These are phyloP conservation scores for Penicillium sp. DNA, from an alignment of 2,329 filamentous ascomycete species.

Conservation along the genomic window DNA sequence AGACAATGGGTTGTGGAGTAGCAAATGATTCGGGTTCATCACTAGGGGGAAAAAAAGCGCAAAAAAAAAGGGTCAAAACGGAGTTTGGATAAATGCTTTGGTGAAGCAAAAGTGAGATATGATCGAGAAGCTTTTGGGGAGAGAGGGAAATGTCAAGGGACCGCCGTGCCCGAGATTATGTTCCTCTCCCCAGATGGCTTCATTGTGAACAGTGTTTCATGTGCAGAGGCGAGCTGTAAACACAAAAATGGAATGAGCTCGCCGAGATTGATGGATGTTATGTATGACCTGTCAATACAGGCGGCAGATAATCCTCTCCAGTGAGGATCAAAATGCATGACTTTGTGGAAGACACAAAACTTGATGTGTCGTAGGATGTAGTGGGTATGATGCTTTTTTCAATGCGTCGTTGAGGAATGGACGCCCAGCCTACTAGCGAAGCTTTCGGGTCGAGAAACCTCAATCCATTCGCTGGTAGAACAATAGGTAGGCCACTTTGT, in stretches of 20 bases:
- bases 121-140: neutral
- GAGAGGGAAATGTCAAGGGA: neutral
- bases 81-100: neutral
- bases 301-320: conserved; percentile 3
- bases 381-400: conserved; percentile 14
- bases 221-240: conserved; percentile 4
- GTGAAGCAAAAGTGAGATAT: neutral
- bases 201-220: neutral
- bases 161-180: conserved; percentile 6
- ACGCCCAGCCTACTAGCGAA: neutral
- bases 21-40: conserved; percentile 1
- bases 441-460: conserved; percentile 1
- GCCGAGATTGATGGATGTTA: conserved; percentile 8
- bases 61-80: neutral
- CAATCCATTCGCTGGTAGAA: conserved; percentile 77
- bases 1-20: conserved; percentile 1
- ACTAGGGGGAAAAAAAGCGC: neutral
- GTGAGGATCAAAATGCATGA: conserved; percentile 6
- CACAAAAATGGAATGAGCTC: conserved; percentile 1
- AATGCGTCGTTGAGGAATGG: neutral
- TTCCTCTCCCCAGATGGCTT: neutral
- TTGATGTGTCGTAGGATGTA: neutral
- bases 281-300: conserved; percentile 14
- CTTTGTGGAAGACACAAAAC: conserved; percentile 5
- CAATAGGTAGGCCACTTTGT: conserved; percentile 94